Evolutionary conservation across 257 asterid species (phyloP), one percentile per base, ranked within the genome.

Genomic region (Scutellaria barbata): DNA sequence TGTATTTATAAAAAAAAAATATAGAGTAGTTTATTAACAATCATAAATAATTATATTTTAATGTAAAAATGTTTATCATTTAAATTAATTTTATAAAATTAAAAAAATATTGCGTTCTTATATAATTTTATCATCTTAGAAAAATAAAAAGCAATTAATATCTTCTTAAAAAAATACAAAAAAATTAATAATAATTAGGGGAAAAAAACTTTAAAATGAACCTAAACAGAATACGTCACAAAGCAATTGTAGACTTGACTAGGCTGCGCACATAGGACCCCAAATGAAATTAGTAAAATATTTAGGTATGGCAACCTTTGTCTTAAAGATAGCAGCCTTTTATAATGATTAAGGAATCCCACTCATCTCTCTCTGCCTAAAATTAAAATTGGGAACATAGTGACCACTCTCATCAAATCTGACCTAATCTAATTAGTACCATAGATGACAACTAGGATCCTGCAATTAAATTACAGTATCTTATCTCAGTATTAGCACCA

Each of bases 281-380:
- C 73, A 46, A 48, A 77, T 25, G 47, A 64, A 71, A 55, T 41
- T 43, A 55, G 60, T 17, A 35, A 18, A 12, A 25, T 22, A 46
- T 58, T 63, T 42, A 63, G 68, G 76, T 20, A 35, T 30, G 14
- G 13, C 65, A 71, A 54, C 18, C 51, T 51, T 65, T 71, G 50
- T 39, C 50, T 16, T 57, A 57, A 71, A 71, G 74, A 14, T 9
- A 63, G 45, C 51, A 56, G 68, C 41, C 48, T 12, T 50, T 66
- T 47, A 16, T 50, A 65, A 66, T 65, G 41, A 77, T 65, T 52
- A 50, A 77, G 77, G 81, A 72, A 72, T 77, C 81, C 81, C 81
- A 77, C 77, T 77, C 81, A 59, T 71, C 77, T 66, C 35, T 30
- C 35, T 30, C 4, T 4, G 0, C 8, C 2, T 37, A 60, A 1